These are phyloP conservation scores for Candida silvatica DNA, from an alignment of 805 yeast species.

Conservation along the genomic window DNA sequence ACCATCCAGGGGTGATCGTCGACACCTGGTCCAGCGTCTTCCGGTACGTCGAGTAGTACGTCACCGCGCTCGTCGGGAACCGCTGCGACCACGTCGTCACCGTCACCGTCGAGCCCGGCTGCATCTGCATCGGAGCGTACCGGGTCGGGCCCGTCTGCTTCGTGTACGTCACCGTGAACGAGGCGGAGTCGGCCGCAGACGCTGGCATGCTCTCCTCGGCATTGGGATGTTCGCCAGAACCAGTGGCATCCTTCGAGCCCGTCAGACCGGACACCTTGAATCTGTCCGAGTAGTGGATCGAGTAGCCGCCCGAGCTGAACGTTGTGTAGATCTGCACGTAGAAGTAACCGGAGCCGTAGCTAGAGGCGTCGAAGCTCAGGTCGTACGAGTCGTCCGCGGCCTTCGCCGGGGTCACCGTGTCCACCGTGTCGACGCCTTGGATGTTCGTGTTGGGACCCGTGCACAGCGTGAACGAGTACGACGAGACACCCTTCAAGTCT, in stretches of 20 bases:
- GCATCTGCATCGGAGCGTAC: slow-evolving; percentile 90
- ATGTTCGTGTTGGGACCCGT: slow-evolving; percentile 55
- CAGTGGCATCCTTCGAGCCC: slow-evolving; percentile 48
- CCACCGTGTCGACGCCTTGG: slow-evolving; percentile 28
- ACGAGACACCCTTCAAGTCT: slow-evolving; percentile 30
- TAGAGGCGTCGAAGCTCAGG: slow-evolving; percentile 32
- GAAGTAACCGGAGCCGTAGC: slow-evolving; percentile 58
- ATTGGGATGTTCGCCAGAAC: slow-evolving; percentile 36
- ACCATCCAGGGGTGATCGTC: slow-evolving; percentile 83
- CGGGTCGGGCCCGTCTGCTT: slow-evolving; percentile 70
- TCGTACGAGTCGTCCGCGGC: slow-evolving; percentile 29
- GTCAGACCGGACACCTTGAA: slow-evolving; percentile 64
- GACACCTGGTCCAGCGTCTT: slow-evolving; percentile 40
- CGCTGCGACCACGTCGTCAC: slow-evolving; percentile 56
- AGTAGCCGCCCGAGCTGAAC: slow-evolving; percentile 33
- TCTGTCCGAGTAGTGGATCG: slow-evolving; percentile 62
- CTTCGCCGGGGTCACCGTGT: slow-evolving; percentile 20
- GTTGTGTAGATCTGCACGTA: slow-evolving; percentile 60
- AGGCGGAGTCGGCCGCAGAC: slow-evolving; percentile 33
- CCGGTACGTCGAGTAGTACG: slow-evolving; percentile 42
- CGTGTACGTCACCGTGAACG: slow-evolving; percentile 66
- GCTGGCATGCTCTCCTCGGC: slow-evolving; percentile 28
- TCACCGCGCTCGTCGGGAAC: slow-evolving; percentile 60
- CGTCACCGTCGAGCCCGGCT: slow-evolving; percentile 70
- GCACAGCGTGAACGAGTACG: slow-evolving; percentile 50